These are phyloP conservation scores for Cryptococcus sp. DNA, from an alignment of 1,284 basidiomycete genomes.

Conservation along the genomic window DNA sequence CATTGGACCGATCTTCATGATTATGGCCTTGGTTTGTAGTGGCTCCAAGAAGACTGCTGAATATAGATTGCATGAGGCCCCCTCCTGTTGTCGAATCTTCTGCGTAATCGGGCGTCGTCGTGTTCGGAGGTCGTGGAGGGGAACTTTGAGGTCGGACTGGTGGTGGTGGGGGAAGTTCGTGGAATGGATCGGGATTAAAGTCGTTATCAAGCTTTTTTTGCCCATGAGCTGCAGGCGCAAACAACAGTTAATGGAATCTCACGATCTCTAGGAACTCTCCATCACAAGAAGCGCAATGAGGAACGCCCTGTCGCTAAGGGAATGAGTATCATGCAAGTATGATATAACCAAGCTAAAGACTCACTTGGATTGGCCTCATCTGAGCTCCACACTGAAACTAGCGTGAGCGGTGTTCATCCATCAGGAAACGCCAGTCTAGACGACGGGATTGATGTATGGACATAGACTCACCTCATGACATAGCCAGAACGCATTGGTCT, in stretches of 20 bases:
- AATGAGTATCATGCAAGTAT: constrained; percentile 1
- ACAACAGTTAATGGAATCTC: neutral
- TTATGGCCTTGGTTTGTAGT: neutral
- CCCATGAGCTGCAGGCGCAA: neutral
- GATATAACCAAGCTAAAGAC: neutral
- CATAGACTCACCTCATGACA: neutral
- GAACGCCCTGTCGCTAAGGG: constrained; percentile 21
- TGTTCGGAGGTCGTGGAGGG: neutral
- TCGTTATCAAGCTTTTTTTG: constrained; percentile 36
- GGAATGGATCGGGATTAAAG: constrained; percentile 39
- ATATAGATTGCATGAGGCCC: constrained; percentile 11
- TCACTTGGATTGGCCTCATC: constrained; percentile 36
- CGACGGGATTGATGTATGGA: neutral
- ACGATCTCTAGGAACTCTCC: constrained; percentile 45
- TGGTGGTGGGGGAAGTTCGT: constrained; percentile 37
- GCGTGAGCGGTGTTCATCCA: neutral
- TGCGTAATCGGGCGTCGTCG: neutral
- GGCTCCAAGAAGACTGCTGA: constrained; percentile 6
- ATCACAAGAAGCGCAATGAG: constrained; percentile 40
- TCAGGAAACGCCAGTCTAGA: neutral
- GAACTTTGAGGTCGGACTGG: constrained; percentile 21
- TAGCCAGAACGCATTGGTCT: neutral
- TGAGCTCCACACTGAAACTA: constrained; percentile 36
- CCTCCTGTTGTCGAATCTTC: neutral
- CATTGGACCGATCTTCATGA: neutral